phyloP scores from a whole-genome alignment of 495 filamentous ascomycete species.

The Halenospora varia region DNA sequence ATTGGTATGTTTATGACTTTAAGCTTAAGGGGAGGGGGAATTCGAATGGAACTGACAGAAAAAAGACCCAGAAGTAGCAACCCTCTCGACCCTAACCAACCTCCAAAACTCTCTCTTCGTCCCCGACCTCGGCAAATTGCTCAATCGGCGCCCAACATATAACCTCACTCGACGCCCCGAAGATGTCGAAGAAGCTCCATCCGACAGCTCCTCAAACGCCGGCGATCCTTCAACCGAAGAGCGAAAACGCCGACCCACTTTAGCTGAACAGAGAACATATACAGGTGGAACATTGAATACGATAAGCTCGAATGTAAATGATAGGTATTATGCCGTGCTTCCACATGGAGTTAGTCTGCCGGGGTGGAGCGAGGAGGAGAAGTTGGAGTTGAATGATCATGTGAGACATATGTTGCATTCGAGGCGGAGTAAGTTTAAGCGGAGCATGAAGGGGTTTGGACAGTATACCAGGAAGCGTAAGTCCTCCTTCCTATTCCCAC shows the following conservation, averaged over 20 bases:
- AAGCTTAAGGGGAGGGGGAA: neutral
- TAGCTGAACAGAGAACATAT: no score
- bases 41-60: constrained; percentile 5
- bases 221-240: no score
- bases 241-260: no score
- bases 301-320: constrained; percentile 40
- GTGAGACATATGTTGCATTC: constrained; percentile 82
- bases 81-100: constrained; percentile 71
- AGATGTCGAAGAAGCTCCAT: constrained; percentile 22
- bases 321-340: constrained; percentile 51
- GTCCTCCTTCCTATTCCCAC: no score
- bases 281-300: constrained; percentile 28
- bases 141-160: constrained; percentile 73
- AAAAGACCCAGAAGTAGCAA: constrained; percentile 69
- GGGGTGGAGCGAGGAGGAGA: constrained; percentile 66
- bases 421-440: constrained; percentile 67
- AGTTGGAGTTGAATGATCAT: constrained; percentile 70
- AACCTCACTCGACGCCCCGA: constrained; percentile 52
- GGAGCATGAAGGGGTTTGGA: constrained; percentile 67
- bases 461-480: constrained; percentile 63
- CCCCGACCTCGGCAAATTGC: constrained; percentile 58
- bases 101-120: constrained; percentile 77
- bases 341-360: constrained; percentile 61
- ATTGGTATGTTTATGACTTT: constrained; percentile 50
- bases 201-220: no score